These are phyloP conservation scores for Dentipellis sp. DNA, from an alignment of 768 basidiomycete genomes.

Conservation along the genomic window DNA sequence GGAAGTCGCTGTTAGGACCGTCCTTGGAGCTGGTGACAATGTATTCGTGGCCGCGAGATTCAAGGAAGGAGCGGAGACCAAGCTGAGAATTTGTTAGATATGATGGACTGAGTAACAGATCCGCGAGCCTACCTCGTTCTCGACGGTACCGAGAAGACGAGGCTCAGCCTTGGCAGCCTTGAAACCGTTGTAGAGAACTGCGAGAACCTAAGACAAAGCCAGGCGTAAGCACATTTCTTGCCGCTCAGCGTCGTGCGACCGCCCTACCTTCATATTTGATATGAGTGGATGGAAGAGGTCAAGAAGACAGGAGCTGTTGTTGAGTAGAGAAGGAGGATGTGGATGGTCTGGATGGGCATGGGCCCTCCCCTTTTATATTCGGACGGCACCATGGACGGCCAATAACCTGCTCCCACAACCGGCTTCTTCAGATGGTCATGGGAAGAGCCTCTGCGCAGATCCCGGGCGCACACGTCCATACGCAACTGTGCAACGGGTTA, in stretches of 20 bases:
- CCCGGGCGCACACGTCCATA: no score
- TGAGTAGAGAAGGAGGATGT: no score
- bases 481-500: no score
- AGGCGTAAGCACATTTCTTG: not conserved
- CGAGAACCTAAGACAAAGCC: constrained; percentile 27
- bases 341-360: no score
- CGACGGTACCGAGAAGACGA: constrained; percentile 65
- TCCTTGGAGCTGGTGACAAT: constrained; percentile 79
- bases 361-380: no score
- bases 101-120: not conserved
- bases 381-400: no score
- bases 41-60: constrained; percentile 63
- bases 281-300: not conserved
- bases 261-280: not conserved
- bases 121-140: constrained; percentile 45
- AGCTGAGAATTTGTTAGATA: constrained; percentile 35
- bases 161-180: constrained; percentile 51
- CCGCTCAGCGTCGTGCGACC: no score
- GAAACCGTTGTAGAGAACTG: constrained; percentile 56
- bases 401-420: no score
- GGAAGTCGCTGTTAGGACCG: constrained; percentile 37
- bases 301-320: no score
- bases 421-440: no score
- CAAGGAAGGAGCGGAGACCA: constrained; percentile 61
- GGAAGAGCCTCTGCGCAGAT: no score